Base-by-base conservation (phyloP, 805 yeast species). In the Lipomyces kockii region DNA sequence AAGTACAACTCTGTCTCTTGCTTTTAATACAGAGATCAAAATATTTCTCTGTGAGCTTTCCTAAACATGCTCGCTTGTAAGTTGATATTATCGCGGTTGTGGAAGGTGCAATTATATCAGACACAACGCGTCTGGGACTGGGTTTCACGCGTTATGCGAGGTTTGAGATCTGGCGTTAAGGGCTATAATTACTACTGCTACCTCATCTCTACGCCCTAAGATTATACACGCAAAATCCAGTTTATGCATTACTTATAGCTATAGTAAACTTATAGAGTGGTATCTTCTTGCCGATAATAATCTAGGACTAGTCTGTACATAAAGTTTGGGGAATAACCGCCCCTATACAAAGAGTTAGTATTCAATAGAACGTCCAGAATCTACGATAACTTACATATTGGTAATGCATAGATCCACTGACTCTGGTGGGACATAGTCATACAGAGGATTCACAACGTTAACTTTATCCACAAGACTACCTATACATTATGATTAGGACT, bases 321-420 rank as follows among this genome's bases (percentile, higher is more conserved):
- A 80, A 95, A 95, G 74, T 94, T 91, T 58, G 99, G 98, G 32
- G 98, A 91, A 77, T 90, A 92, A 17, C 98, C 98, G 60, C 98
- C 99, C 62, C 78, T 73, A 65, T 11, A 7, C 71, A 63, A 71
- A 64, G 27, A 4, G 59, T 65, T 37, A 65, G 66, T 7, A 39
- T 8, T 9, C 61, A 9, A 14, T 12, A n/a, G 1, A n/a, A 25
- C 49, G 12, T 7, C 2, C 17, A 29, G 11, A 27, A 20, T 17
- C 20, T 20, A 17, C 20, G 35, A 17, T 12, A 37, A 79, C 83
- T 65, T 75, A 81, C 79, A 93, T 86, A 77, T 95, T 94, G 11
- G 99, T 94, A 74, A 95, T 91, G 78, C 90, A 92, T 68, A 95
- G 92, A 78, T 95, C 98, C 70, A 95, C 90, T 75, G 90, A 87